phyloP scores from a whole-genome alignment of 192 early-diverging fungal species.

The Mortierella antarctica region DNA sequence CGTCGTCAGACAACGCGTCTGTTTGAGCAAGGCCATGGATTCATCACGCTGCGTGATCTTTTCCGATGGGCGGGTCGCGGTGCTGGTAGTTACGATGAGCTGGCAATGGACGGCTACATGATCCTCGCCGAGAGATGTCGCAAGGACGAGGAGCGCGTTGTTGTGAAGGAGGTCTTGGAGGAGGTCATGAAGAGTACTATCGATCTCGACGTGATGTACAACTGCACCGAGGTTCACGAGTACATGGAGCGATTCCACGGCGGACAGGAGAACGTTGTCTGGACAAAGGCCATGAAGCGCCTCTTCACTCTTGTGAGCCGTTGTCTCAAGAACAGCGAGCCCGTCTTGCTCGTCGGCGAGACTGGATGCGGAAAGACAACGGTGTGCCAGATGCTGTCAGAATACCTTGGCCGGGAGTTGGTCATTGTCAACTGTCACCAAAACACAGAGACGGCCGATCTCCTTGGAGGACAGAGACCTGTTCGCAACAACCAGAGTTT shows the following conservation, averaged over 20 bases:
- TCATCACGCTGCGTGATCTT: slow-evolving; percentile 95
- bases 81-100: slow-evolving; percentile 77
- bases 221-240: slow-evolving; percentile 60
- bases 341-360: slow-evolving; percentile 95
- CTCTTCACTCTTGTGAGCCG: slow-evolving; percentile 87
- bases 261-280: slow-evolving; percentile 73
- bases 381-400: slow-evolving; percentile 92
- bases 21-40: slow-evolving; percentile 94
- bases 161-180: slow-evolving; percentile 89
- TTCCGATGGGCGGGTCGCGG: slow-evolving; percentile 97
- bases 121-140: slow-evolving; percentile 92
- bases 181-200: slow-evolving; percentile 79
- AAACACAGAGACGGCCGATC: slow-evolving; percentile 93
- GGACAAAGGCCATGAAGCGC: slow-evolving; percentile 94
- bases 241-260: slow-evolving; percentile 61
- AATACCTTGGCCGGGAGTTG: slow-evolving; percentile 69
- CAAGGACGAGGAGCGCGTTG: slow-evolving; percentile 78
- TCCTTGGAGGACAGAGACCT: slow-evolving; percentile 94
- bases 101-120: slow-evolving; percentile 98
- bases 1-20: slow-evolving; percentile 83
- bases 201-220: slow-evolving; percentile 72
- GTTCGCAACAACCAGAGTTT: slow-evolving; percentile 77
- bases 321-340: slow-evolving; percentile 85
- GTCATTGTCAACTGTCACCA: slow-evolving; percentile 98
- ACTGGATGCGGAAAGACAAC: slow-evolving; percentile 99